These are phyloP conservation scores for Cryphonectria carpinicola DNA, from an alignment of 2,329 filamentous ascomycete genomes.

Conservation along the genomic window DNA sequence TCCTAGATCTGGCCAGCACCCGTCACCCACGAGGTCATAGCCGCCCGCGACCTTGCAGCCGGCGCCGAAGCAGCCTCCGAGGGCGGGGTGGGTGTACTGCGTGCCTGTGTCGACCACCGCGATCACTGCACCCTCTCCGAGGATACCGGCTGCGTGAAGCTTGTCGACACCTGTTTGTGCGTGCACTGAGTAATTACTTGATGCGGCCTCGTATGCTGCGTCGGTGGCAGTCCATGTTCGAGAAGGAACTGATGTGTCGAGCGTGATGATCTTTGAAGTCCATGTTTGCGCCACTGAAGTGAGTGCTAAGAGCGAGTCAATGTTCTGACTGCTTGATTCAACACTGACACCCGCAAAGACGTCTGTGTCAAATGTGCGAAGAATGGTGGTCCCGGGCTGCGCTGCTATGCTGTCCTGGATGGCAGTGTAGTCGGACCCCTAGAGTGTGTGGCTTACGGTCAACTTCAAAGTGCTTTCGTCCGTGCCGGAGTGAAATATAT, in stretches of 20 bases:
- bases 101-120: constrained; percentile 33
- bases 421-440: constrained; percentile 17
- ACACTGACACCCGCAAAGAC: constrained; percentile 27
- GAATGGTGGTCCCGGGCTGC: constrained; percentile 14
- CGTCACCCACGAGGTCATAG: constrained; percentile 28
- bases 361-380: constrained; percentile 19
- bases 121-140: constrained; percentile 30
- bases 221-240: constrained; percentile 19
- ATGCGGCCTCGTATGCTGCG: constrained; percentile 17
- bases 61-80: constrained; percentile 26
- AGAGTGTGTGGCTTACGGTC: background rate
- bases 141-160: constrained; percentile 29
- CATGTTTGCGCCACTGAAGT: constrained; percentile 21
- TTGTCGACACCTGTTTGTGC: constrained; percentile 31
- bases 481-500: background rate
- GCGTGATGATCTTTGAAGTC: constrained; percentile 18
- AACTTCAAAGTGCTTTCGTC: background rate
- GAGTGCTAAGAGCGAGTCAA: constrained; percentile 18
- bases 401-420: constrained; percentile 16
- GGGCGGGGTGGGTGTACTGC: constrained; percentile 32
- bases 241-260: constrained; percentile 11
- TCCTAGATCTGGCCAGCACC: constrained; percentile 21
- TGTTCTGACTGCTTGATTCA: constrained; percentile 19
- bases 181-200: constrained; percentile 32
- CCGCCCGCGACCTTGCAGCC: constrained; percentile 27